A percentile compares a stretch with the other conserved stretches of the same genome.
These are phyloP conservation scores for Solanum rostratum DNA, from an alignment of 257 asterid species.

Conservation along the genomic window DNA sequence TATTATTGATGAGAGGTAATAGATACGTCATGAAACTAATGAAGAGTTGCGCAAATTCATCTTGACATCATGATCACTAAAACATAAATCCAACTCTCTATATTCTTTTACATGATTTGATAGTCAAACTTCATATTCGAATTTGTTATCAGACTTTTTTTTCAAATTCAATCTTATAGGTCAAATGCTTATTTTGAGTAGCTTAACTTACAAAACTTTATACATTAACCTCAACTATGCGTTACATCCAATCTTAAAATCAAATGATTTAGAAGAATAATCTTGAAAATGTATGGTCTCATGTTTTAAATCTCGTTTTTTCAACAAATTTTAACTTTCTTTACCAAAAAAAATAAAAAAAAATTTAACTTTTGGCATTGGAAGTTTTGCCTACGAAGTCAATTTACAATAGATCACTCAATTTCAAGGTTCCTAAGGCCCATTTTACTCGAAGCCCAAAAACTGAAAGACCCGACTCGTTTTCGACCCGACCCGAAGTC, in stretches of 20 bases:
- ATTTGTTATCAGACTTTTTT: not conserved
- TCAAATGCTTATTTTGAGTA: not conserved
- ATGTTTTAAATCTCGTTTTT: not conserved
- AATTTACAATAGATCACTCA: too few species aligned
- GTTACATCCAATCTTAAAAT: not conserved
- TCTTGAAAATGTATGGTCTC: not conserved
- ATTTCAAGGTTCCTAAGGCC: not conserved
- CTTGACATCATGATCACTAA: not conserved
- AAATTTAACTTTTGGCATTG: too few species aligned
- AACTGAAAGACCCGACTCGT: not conserved
- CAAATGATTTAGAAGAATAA: not conserved
- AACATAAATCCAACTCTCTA: not conserved
- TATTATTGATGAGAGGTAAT: too few species aligned
- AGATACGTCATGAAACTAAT: too few species aligned
- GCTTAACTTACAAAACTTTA: not conserved
- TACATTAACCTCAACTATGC: not conserved
- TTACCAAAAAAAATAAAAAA: too few species aligned
- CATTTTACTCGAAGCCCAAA: not conserved
- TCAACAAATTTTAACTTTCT: too few species aligned
- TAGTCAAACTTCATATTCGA: not conserved
- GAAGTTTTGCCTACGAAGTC: too few species aligned
- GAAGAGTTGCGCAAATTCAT: not conserved
- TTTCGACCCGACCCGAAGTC: not conserved
- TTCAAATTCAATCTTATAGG: not conserved
- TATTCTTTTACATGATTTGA: not conserved